Conservation (phyloP, 805 yeast genomes). For the Pichia pseudocactophila region DNA sequence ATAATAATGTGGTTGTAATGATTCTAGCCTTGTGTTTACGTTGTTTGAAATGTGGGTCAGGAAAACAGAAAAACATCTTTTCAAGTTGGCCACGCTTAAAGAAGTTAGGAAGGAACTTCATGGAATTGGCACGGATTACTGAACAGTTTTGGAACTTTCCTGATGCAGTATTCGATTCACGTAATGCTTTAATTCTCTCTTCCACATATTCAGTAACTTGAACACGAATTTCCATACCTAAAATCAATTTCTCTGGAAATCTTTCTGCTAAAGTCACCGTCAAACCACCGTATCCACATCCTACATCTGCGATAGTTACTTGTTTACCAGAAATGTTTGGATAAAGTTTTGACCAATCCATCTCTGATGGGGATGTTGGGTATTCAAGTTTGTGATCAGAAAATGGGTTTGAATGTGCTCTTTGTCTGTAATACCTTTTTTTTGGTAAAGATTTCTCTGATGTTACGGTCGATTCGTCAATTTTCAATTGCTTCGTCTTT, state of each 20-base stretch:
- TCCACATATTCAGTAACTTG: slow-evolving; percentile 97
- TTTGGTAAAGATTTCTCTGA: slow-evolving; percentile 47
- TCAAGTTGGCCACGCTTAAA: slow-evolving; percentile 73
- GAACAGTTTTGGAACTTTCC: slow-evolving; percentile 67
- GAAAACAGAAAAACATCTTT: slow-evolving; percentile 96
- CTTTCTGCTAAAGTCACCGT: slow-evolving; percentile 69
- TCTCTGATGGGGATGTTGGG: slow-evolving; percentile 67
- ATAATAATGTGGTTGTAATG: slow-evolving; percentile 75
- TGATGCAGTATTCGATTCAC: slow-evolving; percentile 39
- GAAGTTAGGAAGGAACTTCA: slow-evolving; percentile 95
- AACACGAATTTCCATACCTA: slow-evolving; percentile 97
- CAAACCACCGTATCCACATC: slow-evolving; percentile 96
- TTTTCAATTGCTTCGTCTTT: slow-evolving; percentile 37
- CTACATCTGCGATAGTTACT: slow-evolving; percentile 90
- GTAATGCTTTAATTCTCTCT: slow-evolving; percentile 84
- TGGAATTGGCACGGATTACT: slow-evolving; percentile 90
- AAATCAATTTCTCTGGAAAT: slow-evolving; percentile 62
- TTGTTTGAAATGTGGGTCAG: slow-evolving; percentile 98
- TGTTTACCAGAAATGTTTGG: slow-evolving; percentile 46
- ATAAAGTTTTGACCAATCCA: slow-evolving; percentile 80
- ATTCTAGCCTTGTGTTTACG: slow-evolving; percentile 96
- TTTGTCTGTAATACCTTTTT: slow-evolving; percentile 84
- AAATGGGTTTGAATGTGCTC: slow-evolving; percentile 97
- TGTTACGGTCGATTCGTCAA: slow-evolving; percentile 26
- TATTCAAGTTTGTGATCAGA: slow-evolving; percentile 90